Evolutionary conservation across 176 grass and related monocot genomes (phyloP).

Genomic region (bread wheat (Triticum aestivum)): IWGSC_CS_RefSeq_v2.1 NC_057798.1:645288639-645289138

Average conservation of each 20-base stretch:
- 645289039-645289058: background rate
- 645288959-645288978: background rate
- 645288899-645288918: background rate
- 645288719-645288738: too few relatives aligned
- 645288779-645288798: background rate
- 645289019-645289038: background rate
- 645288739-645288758: too few relatives aligned
- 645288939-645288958: slow-evolving; percentile 9
- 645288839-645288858: background rate
- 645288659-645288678: too few relatives aligned
- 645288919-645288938: background rate
- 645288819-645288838: too few relatives aligned
- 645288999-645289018: too few relatives aligned
- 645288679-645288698: too few relatives aligned
- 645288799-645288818: too few relatives aligned
- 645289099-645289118: background rate
- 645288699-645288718: background rate
- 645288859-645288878: background rate
- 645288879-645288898: background rate
- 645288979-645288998: background rate
- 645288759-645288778: too few relatives aligned
- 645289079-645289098: slow-evolving; percentile 22
- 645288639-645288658: too few relatives aligned
- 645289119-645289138: background rate
- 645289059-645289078: background rate